phyloP scores from a whole-genome alignment of 2,329 filamentous ascomycete genomes.

The Colletotrichum lini region DNA sequence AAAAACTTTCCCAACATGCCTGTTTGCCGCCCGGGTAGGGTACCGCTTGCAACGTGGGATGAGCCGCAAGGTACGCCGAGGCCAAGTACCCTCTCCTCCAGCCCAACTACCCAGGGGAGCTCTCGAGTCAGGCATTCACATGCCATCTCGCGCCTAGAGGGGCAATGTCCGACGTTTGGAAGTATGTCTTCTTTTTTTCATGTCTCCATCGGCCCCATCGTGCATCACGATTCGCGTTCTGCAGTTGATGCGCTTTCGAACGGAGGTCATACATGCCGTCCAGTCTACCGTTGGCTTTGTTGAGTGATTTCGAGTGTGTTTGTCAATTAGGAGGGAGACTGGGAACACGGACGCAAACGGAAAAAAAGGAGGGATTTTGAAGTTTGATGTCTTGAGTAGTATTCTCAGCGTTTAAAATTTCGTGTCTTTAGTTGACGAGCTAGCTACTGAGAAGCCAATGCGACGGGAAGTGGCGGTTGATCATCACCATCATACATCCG shows the following conservation, averaged over 20 bases:
- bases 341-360: not conserved
- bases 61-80: constrained; percentile 26
- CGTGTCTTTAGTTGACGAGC: constrained; percentile 1
- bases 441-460: constrained; percentile 30
- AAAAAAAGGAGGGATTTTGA: not conserved
- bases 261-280: too few relatives aligned
- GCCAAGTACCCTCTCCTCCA: not conserved
- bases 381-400: too few relatives aligned
- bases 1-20: not conserved
- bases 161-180: not conserved
- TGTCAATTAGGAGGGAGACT: not conserved
- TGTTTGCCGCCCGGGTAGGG: not conserved
- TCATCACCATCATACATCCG: not conserved
- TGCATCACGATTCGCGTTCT: not conserved
- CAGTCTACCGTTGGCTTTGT: too few relatives aligned
- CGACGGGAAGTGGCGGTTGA: constrained; percentile 4
- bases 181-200: not conserved
- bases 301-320: not conserved
- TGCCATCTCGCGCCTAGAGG: constrained; percentile 15
- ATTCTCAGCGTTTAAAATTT: not conserved
- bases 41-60: constrained; percentile 7
- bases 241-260: not conserved
- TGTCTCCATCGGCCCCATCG: not conserved
- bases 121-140: constrained; percentile 19
- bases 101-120: not conserved